Conservation (phyloP, 345 rosid genomes). For the Abelmoschus esculentus region DNA sequence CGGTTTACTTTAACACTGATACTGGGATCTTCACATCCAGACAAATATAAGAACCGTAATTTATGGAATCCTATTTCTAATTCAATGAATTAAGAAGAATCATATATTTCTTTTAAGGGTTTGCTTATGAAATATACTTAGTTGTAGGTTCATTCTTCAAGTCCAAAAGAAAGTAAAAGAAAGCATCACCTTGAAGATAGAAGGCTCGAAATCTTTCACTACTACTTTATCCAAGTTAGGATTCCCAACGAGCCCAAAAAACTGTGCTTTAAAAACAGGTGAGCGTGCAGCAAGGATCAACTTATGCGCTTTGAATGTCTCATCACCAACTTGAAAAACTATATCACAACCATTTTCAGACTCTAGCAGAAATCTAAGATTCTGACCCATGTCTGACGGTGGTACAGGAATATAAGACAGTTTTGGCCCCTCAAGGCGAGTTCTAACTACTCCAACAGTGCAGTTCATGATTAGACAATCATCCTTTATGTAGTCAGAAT, state of each 20-base stretch:
- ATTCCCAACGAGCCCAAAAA: constrained; percentile 78
- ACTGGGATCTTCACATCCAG: not conserved
- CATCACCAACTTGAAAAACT: constrained; percentile 63
- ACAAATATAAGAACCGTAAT: not conserved
- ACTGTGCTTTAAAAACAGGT: constrained; percentile 86
- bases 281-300: constrained; percentile 85
- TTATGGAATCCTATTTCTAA: not conserved
- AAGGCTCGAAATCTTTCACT: constrained; percentile 69
- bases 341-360: constrained; percentile 72
- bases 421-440: constrained; percentile 62
- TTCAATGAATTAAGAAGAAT: not conserved
- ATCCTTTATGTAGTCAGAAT: constrained; percentile 69
- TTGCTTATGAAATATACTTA: not conserved
- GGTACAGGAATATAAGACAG: constrained; percentile 48
- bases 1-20: no score
- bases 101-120: not conserved
- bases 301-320: constrained; percentile 73
- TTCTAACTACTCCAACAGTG: constrained; percentile 84
- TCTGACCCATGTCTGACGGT: constrained; percentile 68
- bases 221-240: constrained; percentile 40
- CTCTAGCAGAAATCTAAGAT: constrained; percentile 57
- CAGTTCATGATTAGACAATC: constrained; percentile 73
- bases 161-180: not conserved
- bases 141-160: constrained; percentile 4
- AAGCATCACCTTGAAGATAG: constrained; percentile 70